Evolutionary conservation across 441 rosid genomes (phyloP), one percentile per base, ranked within the genome.

Genomic region (Breynia disticha): DNA sequence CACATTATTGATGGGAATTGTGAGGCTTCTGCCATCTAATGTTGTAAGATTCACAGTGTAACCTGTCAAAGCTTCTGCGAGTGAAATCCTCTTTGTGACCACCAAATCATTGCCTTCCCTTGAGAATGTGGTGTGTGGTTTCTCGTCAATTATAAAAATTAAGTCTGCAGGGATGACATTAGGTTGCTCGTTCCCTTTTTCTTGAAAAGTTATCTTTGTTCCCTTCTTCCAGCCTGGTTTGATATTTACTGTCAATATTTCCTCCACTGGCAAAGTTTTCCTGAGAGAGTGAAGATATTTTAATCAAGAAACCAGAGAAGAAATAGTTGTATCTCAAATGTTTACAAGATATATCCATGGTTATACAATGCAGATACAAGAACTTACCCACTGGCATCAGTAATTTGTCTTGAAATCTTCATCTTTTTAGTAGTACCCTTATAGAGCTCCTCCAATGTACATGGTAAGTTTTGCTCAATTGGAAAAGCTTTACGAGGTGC

Each of bases 221-320:
- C 95, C 91, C 58, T 78, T 82, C 62, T 87, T 85, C 96, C 95
- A 85, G 3, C 96, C 96, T 0, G 87, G 95, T 68, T 81, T 85
- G 67, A 85, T 79, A 19, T 81, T 77, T 39, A 87, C 76, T 1
- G 82, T 77, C 50, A 83, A 62, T 32, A 87, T 81, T 69, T 87
- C 95, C 68, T 87, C 89, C 16, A 79, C 87, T 0, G 76, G 76
- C 65, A 79, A 21, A 7, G 87, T 71, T 54, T 71, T 83, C 76
- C 95, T 85, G 81, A 2, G 39, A 16, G 50, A 62, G 2, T 15
- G n/a, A 11, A 41, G n/a, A 55, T 7, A 53, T 46, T n/a, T 41
- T 7, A 17, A 37, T 41, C 1, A 50, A 19, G n/a, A 14, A 42
- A 3, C 18, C 18, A 2, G 24, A 4, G 5, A 4, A 10, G 11